Base-by-base conservation (phyloP, 2,329 filamentous ascomycete species). In the Aspergillus luchuensis region DNA sequence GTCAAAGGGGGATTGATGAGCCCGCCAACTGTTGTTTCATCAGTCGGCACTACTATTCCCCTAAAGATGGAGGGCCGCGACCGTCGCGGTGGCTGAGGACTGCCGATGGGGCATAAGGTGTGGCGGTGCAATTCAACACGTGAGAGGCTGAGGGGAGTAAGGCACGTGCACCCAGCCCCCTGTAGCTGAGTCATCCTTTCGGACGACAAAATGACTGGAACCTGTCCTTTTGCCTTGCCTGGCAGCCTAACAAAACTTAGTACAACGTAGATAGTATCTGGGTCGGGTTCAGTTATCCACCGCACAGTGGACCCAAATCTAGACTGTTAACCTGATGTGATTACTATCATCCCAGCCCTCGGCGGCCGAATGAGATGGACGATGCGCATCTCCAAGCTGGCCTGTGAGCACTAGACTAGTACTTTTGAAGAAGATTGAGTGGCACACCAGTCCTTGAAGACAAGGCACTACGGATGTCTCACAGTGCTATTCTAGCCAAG, bases 81-180 rank as follows among this genome's bases (percentile, higher is more conserved):
- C 57, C 63, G 61, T 60, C 56, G 59, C 61, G 56, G 63, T 61
- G 63, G 63, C 63, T 61, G 39, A 50, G 47, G 47, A 2, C 10
- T 19, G 41, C 41, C 5, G 19, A 51, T 41, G 53, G 38, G 13
- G 36, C 6, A n/a, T 23, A 10, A 41, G 11, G 10, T 56, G 57
- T 56, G 53, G 53, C 53, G 39, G 30, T 62, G 60, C 48, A 17
- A 1, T 10, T 3, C 4, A 10, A n/a, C 54, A 62, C 60, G 57
- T 62, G 57, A 45, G 38, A 5, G 15, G n/a, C 19, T 45, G 19
- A 21, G 41, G 10, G 45, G 39, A 21, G 23, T 2, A 49, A 21
- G n/a, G 4, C 23, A 50, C 57, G 41, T 58, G 54, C 28, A 45
- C 43, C 33, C 50, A 36, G 5, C 43, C 33, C 33, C 33, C 33